A percentile compares a stretch with the other conserved stretches of the same genome.
Conservation (phyloP, 2,329 filamentous ascomycete genomes). For the Sporothrix pallida region DNA sequence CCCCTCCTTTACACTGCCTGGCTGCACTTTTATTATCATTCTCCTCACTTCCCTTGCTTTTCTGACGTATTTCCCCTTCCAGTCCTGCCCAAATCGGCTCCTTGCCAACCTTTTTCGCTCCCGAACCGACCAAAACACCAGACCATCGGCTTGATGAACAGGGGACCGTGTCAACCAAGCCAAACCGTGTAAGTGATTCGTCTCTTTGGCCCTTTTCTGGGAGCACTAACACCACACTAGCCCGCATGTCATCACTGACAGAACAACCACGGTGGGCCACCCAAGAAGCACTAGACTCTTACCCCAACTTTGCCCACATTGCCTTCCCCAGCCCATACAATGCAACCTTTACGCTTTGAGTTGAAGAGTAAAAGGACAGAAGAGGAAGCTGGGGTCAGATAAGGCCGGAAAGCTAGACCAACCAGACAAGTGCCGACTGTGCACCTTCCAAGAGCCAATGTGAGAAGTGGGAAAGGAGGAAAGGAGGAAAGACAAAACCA, state of each 20-base stretch:
- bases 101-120: not conserved
- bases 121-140: not conserved
- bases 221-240: not conserved
- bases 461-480: not conserved
- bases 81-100: constrained; percentile 11
- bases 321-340: not conserved
- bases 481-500: not conserved
- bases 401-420: constrained; percentile 39
- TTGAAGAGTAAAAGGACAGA: no score
- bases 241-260: not conserved
- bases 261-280: not conserved
- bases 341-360: not conserved
- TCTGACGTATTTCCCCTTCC: not conserved
- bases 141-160: constrained; percentile 25
- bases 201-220: not conserved
- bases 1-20: not conserved
- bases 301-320: not conserved
- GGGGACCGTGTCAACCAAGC: not conserved
- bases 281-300: not conserved
- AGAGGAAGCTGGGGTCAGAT: not conserved
- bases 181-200: constrained; percentile 16
- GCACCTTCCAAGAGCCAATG: not conserved
- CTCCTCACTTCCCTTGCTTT: constrained; percentile 1
- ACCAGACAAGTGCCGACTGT: constrained; percentile 40
- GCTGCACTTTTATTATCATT: not conserved